These are phyloP conservation scores for Citrus medica DNA, from an alignment of 345 rosid genomes.

Conservation along the genomic window DNA sequence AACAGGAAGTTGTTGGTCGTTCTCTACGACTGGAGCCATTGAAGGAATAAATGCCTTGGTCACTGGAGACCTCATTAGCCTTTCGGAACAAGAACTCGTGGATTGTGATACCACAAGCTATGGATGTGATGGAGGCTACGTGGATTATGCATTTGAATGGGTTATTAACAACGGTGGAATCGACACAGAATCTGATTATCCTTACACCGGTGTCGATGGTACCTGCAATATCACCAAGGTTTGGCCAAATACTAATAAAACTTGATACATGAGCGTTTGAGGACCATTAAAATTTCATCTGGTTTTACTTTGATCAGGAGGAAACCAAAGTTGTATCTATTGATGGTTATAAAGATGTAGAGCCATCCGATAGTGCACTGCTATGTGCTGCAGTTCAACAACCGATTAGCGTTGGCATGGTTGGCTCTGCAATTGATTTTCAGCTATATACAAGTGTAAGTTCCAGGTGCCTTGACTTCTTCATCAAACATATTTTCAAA, in stretches of 20 bases:
- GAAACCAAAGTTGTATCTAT: slow-evolving; percentile 49
- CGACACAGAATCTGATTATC: slow-evolving; percentile 53
- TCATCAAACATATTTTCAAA: neutral
- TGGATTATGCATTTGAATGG: slow-evolving; percentile 85
- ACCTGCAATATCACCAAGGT: slow-evolving; percentile 64
- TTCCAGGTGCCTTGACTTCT: neutral
- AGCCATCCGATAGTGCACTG: slow-evolving; percentile 54
- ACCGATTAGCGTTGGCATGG: slow-evolving; percentile 73
- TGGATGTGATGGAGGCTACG: slow-evolving; percentile 76
- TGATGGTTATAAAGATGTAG: slow-evolving; percentile 67
- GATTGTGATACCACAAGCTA: slow-evolving; percentile 56
- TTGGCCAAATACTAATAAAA: neutral
- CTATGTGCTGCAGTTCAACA: slow-evolving; percentile 63
- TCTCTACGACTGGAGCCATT: slow-evolving; percentile 66
- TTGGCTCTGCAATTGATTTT: slow-evolving; percentile 68
- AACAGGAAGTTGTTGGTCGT: slow-evolving; percentile 80
- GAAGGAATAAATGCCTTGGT: slow-evolving; percentile 67
- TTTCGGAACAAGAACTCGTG: slow-evolving; percentile 71
- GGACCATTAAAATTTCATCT: neutral
- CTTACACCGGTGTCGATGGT: slow-evolving; percentile 56
- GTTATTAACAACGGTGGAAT: slow-evolving; percentile 63
- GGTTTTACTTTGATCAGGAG: slow-evolving; percentile 35
- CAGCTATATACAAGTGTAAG: slow-evolving; percentile 76
- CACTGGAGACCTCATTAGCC: slow-evolving; percentile 53
- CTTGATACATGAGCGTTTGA: too few species aligned